Evolutionary conservation across 345 rosid genomes (phyloP), one percentile per base, ranked within the genome.

Genomic region (Linum tenue): DNA sequence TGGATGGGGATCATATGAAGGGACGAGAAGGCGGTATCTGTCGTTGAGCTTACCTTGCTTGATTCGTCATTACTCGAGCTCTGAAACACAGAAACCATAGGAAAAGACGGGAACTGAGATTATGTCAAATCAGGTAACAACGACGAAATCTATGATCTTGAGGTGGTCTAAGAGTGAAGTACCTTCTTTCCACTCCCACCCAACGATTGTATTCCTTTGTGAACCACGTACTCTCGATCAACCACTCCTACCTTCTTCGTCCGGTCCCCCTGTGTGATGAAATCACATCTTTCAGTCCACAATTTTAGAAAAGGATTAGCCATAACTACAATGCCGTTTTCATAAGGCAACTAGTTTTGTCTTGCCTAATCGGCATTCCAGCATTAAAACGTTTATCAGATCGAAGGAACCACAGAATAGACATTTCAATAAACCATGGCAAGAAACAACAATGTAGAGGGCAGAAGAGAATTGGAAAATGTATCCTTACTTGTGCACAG

Each of bases 211-310:
- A 91, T 95, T 40, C 95, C 95, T 75, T 82, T 77, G 75, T 95
- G 99, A 73, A 90, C 76, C 55, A 95, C 75, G 66, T 85, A 95
- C 78, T 95, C 96, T 1, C 90, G 84, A 66, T 95, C 99, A 62
- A 95, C 73, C 16, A 95, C 74, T 43, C 99, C 99, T 5, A 95
- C 91, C 48, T 89, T 95, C 79, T 76, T 83, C 3, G 95, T 80
- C 10, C 97, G 86, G 64, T 95, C 96, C 61, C 99, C 99, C 97
- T 95, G 78, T 36, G 66, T 5, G 10, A 55, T 31, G 51, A 22
- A 53, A 57, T 72, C 63, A 0, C 35, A 15, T 7, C 15, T 56
- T 62, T 67, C 44, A 38, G 39, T 3, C 75, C 57, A 16, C 16
- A 37, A 53, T 38, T 31, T 55, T 3, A 11, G 48, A 39, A 39